These are phyloP conservation scores for Irpex rosettiformis DNA, from an alignment of 1,284 basidiomycete species.

Conservation along the genomic window DNA sequence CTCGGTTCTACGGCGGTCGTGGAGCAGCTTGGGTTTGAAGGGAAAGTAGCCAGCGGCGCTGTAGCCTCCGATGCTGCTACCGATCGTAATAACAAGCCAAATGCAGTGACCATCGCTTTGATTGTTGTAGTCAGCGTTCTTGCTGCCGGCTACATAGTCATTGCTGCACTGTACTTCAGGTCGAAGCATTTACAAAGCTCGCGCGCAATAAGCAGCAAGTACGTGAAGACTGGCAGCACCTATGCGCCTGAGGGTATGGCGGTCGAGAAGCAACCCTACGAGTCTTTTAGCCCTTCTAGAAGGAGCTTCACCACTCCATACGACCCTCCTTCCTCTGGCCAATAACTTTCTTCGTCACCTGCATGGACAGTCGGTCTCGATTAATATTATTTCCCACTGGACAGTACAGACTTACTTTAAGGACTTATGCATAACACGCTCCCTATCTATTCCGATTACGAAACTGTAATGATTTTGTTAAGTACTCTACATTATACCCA, in stretches of 20 bases:
- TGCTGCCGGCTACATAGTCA: conserved; percentile 12
- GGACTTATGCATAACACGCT: no score
- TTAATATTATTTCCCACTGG: no score
- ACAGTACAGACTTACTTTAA: no score
- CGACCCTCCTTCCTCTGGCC: conserved; percentile 7
- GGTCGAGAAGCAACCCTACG: conserved; percentile 9
- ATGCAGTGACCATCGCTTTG: conserved; percentile 14
- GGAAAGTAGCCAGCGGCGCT: not conserved
- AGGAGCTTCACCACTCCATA: conserved; percentile 5
- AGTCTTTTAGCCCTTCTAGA: conserved; percentile 5
- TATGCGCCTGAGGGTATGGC: conserved; percentile 13
- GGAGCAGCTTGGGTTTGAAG: not conserved
- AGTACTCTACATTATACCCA: no score
- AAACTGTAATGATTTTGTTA: not conserved
- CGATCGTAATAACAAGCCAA: conserved; percentile 9
- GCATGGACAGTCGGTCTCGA: not conserved
- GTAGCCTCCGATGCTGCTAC: conserved; percentile 2
- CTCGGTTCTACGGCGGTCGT: not conserved
- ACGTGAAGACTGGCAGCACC: conserved; percentile 14
- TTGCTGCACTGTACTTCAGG: conserved; percentile 11
- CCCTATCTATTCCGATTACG: no score
- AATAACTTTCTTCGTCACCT: conserved; percentile 2
- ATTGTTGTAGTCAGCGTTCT: conserved; percentile 11
- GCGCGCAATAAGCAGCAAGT: conserved; percentile 8
- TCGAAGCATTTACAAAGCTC: conserved; percentile 3